phyloP scores from a whole-genome alignment of 2,329 filamentous ascomycete species.

The Pseudogymnoascus sp. region DNA sequence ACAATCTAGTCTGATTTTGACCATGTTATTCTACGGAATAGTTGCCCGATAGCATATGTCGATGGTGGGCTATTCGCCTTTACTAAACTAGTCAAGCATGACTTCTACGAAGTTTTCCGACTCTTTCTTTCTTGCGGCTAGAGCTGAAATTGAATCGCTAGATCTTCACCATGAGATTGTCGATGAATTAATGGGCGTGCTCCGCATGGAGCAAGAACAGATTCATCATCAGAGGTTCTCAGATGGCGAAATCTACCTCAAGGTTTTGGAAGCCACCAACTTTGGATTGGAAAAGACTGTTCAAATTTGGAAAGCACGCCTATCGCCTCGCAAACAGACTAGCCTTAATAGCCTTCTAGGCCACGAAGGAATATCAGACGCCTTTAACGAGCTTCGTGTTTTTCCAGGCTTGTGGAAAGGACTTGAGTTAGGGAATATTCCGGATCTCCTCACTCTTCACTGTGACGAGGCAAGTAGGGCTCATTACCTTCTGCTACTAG shows the following conservation, averaged over 20 bases:
- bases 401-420: no score
- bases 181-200: no score
- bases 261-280: not conserved
- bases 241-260: no score
- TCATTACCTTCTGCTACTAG: not conserved
- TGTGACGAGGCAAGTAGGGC: conserved; percentile 10
- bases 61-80: no score
- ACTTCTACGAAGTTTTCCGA: not conserved
- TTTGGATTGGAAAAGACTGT: not conserved
- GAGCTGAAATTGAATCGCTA: not conserved
- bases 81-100: no score
- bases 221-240: not conserved
- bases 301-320: not conserved
- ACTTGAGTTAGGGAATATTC: conserved; percentile 8
- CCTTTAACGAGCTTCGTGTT: not conserved
- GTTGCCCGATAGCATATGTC: no score
- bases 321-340: not conserved
- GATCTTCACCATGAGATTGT: not conserved
- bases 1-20: no score
- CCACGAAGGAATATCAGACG: not conserved
- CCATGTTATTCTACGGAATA: no score
- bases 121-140: not conserved
- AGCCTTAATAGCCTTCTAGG: not conserved
- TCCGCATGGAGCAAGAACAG: no score
- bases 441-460: conserved; percentile 1